A percentile compares a stretch with the other conserved stretches of the same genome.
Evolutionary conservation across 2,329 filamentous ascomycete genomes (phyloP).

Genomic region (Aspergillus quadricinctus): DNA sequence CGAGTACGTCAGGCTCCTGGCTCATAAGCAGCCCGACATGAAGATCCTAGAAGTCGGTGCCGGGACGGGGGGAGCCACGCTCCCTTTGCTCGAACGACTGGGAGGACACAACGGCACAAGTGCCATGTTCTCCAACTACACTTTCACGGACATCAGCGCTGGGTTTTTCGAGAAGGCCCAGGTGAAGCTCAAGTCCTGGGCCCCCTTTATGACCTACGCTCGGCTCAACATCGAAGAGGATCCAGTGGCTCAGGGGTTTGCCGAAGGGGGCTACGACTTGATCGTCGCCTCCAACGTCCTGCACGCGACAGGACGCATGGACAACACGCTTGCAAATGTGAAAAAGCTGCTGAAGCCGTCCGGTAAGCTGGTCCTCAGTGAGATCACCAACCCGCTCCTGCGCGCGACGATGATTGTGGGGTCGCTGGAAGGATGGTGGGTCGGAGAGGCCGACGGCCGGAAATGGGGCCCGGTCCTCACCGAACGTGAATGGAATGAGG

Average conservation of each 20-base stretch:
- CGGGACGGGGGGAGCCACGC: constrained; percentile 9
- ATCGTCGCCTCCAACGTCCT: neutral
- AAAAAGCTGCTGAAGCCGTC: constrained; percentile 44
- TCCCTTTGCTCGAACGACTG: constrained; percentile 2
- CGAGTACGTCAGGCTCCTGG: neutral
- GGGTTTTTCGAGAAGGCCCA: neutral
- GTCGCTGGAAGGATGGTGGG: constrained; percentile 1
- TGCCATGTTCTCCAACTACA: neutral
- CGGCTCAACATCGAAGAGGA: neutral
- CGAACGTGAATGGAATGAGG: neutral
- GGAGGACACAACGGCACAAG: neutral
- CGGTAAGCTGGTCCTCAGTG: constrained; percentile 54
- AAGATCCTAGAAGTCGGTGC: constrained; percentile 14
- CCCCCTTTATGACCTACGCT: neutral
- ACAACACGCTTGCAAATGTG: neutral
- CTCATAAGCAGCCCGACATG: constrained; percentile 7
- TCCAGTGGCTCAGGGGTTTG: neutral
- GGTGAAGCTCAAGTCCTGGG: neutral
- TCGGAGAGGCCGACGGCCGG: neutral
- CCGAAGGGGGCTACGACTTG: neutral
- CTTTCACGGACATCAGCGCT: neutral
- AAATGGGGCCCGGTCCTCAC: neutral
- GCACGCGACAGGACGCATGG: neutral
- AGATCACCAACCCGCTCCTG: constrained; percentile 22
- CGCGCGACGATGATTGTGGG: neutral